These are phyloP conservation scores for Debaryomyces fabryi DNA, from an alignment of 1,139 yeast species.

Conservation along the genomic window DNA sequence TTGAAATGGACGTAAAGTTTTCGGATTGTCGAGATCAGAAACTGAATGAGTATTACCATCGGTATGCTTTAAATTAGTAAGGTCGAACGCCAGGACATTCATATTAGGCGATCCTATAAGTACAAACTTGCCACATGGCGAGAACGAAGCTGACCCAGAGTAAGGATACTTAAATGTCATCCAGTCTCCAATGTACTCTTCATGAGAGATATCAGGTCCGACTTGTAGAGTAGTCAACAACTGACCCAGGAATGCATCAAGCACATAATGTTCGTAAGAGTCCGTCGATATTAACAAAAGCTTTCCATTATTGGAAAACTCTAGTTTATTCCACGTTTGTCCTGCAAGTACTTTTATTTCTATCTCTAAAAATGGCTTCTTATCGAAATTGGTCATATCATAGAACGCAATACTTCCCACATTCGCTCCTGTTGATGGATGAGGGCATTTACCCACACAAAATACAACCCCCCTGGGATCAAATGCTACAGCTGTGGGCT, in stretches of 20 bases:
- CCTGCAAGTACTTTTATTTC: slow-evolving; percentile 27
- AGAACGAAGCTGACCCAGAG: slow-evolving; percentile 65
- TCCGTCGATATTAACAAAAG: slow-evolving; percentile 67
- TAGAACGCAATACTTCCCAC: slow-evolving; percentile 58
- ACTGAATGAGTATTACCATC: slow-evolving; percentile 24
- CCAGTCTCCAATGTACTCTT: slow-evolving; percentile 25
- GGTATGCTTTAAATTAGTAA: slow-evolving; percentile 38
- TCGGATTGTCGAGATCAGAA: slow-evolving; percentile 23
- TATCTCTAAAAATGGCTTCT: slow-evolving; percentile 53
- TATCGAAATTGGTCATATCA: slow-evolving; percentile 59
- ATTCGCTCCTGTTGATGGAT: slow-evolving; percentile 15
- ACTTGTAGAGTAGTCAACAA: slow-evolving; percentile 53
- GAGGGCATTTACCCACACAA: slow-evolving; percentile 59
- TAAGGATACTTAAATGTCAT: slow-evolving; percentile 48
- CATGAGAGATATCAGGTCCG: slow-evolving; percentile 19
- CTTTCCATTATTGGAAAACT: slow-evolving; percentile 84
- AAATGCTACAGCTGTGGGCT: slow-evolving; percentile 62
- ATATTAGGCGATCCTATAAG: slow-evolving; percentile 65
- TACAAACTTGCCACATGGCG: slow-evolving; percentile 82
- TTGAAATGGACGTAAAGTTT: slow-evolving; percentile 26
- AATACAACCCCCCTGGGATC: slow-evolving; percentile 86
- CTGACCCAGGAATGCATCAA: slow-evolving; percentile 75
- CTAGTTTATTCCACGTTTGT: slow-evolving; percentile 64
- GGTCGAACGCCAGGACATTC: slow-evolving; percentile 65
- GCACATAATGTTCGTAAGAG: slow-evolving; percentile 54